Evolutionary conservation across 306 rosid genomes (phyloP).

Genomic region (Malus asiatica): DNA sequence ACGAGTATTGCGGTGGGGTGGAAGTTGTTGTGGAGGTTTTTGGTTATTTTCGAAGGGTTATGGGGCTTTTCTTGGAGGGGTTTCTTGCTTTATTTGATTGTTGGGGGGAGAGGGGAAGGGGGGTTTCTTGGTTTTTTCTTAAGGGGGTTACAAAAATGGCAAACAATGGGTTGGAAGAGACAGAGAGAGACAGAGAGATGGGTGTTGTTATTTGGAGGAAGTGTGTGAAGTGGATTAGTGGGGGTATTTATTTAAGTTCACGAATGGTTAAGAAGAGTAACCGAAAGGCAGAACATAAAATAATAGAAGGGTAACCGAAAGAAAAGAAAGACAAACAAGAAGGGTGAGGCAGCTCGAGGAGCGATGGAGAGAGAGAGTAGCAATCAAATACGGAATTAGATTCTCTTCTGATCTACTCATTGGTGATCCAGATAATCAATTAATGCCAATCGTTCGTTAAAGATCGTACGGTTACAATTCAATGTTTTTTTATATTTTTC

Average conservation of each 20-base stretch:
- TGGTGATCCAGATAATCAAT: too few relatives aligned
- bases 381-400: background rate
- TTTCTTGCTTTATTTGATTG: background rate
- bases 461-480: too few relatives aligned
- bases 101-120: background rate
- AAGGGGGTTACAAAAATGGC: background rate
- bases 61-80: background rate
- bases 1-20: slow-evolving; percentile 1
- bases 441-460: too few relatives aligned
- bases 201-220: background rate
- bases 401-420: too few relatives aligned
- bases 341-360: background rate
- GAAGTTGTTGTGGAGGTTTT: background rate
- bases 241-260: background rate
- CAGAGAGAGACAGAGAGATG: background rate
- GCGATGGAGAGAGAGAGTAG: background rate
- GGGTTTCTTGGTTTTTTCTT: background rate
- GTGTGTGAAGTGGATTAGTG: background rate
- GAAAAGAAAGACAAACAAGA: background rate
- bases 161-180: background rate
- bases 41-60: background rate
- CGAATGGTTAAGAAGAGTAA: background rate
- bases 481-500: too few relatives aligned
- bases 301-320: background rate
- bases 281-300: background rate